Base-by-base conservation (phyloP, 352 stramenopile genomes). In the Phytophthora multivora region DNA sequence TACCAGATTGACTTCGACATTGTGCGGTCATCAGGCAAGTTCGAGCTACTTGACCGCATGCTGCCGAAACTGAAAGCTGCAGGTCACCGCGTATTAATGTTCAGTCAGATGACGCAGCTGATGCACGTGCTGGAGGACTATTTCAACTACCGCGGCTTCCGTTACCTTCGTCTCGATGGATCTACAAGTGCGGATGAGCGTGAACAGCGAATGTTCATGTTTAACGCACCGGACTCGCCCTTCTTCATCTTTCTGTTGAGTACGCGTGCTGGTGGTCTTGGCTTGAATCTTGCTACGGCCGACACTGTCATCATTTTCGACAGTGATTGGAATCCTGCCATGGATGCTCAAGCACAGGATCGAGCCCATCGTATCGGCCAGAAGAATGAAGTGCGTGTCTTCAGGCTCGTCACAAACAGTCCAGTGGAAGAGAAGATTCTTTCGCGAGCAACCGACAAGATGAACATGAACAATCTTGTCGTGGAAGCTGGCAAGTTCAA, bases 291-390 rank as follows among this genome's bases (percentile, higher is more conserved):
- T 21, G 96, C 95, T 26, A 97, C 96, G 18, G 98, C 98, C 23
- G 97, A 99, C 66, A 99, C 97, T 5, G 97, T 99, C 6, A 97
- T 99, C 39, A 99, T 99, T 71, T 99, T 99, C 63, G 98, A 99
- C 67, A 98, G 88, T 62, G 98, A 99, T 70, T 99, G 97, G 97
- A 99, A 99, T 74, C 98, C 98, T n/a, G 93, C 97, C 35, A 96
- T 97, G 84, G 93, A 98, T 56, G 90, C 91, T 5, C 93, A 98
- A 46, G 93, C 93, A 3, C 89, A 97, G 61, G 93, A 97, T 77
- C 88, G 93, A 9, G 86, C 87, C 2, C 93, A 98, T 76, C 88
- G 93, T 56, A 97, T 98, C 31, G 93, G 93, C 11, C 87, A 96
- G 59, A 96, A 94, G 73, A 96, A 96, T 56, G 86, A 96, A 73